phyloP scores from a whole-genome alignment of 2,329 filamentous ascomycete species.

The Alternaria burnsii region DNA sequence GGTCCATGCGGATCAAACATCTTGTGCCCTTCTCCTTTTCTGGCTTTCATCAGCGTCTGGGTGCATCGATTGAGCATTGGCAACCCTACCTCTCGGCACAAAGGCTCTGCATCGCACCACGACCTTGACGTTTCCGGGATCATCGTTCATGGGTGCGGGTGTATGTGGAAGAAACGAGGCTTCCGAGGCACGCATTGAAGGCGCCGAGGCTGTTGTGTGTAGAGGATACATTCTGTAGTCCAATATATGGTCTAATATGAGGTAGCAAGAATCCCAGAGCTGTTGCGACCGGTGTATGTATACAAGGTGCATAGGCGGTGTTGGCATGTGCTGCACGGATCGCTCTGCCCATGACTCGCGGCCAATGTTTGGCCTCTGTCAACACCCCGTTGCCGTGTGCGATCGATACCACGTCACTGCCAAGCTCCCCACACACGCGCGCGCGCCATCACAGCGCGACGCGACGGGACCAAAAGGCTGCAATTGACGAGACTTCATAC shows the following conservation, averaged over 20 bases:
- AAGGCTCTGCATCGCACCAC: conserved; percentile 60
- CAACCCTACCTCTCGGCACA: conserved; percentile 53
- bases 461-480: conserved; percentile 18
- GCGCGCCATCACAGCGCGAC: conserved; percentile 27
- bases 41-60: conserved; percentile 53
- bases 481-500: neutral
- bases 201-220: conserved; percentile 53
- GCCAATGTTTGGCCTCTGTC: conserved; percentile 33
- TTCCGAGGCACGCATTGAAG: conserved; percentile 55
- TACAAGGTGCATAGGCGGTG: conserved; percentile 42
- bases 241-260: conserved; percentile 36
- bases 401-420: conserved; percentile 38
- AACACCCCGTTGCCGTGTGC: conserved; percentile 40
- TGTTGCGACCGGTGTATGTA: conserved; percentile 41
- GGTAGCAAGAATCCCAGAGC: conserved; percentile 31
- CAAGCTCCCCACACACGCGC: conserved; percentile 29
- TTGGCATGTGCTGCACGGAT: conserved; percentile 22
- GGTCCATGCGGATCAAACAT: conserved; percentile 93
- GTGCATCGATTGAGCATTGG: neutral
- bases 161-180: conserved; percentile 39
- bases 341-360: conserved; percentile 32
- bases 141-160: conserved; percentile 47
- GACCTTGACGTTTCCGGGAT: conserved; percentile 61
- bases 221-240: conserved; percentile 43
- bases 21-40: conserved; percentile 81